phyloP scores from a whole-genome alignment of 1,284 basidiomycete genomes.

The Abortiporus biennis region DNA sequence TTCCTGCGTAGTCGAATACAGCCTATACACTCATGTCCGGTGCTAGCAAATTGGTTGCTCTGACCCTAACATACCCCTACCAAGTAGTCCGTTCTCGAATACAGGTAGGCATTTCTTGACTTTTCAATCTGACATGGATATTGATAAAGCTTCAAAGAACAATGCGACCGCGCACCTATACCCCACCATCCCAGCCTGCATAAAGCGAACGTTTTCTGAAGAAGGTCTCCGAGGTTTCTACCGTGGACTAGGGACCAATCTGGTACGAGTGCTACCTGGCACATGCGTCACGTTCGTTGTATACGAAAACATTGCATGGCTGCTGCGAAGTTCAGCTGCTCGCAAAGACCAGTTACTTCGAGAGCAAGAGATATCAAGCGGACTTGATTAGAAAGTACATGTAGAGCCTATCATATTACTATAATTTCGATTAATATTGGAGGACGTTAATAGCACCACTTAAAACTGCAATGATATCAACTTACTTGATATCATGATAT shows the following conservation, averaged over 20 bases:
- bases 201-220: slow-evolving; percentile 72
- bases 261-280: slow-evolving; percentile 93
- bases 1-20: slow-evolving; percentile 66
- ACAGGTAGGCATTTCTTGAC: slow-evolving; percentile 48
- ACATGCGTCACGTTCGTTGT: slow-evolving; percentile 99
- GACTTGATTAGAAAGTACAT: too few species aligned
- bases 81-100: slow-evolving; percentile 95
- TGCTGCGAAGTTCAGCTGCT: slow-evolving; percentile 58
- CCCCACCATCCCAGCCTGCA: slow-evolving; percentile 77
- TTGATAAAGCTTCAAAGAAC: slow-evolving; percentile 34
- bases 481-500: neutral
- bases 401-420: too few species aligned
- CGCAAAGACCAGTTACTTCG: slow-evolving; percentile 19
- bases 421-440: too few species aligned
- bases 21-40: slow-evolving; percentile 94
- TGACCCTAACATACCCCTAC: slow-evolving; percentile 91
- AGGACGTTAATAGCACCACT: too few species aligned
- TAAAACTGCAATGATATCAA: neutral
- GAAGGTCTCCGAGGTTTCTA: slow-evolving; percentile 90
- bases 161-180: slow-evolving; percentile 60
- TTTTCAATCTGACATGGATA: neutral
- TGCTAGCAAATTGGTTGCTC: slow-evolving; percentile 82
- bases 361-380: neutral
- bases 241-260: slow-evolving; percentile 92
- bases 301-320: slow-evolving; percentile 92